Evolutionary conservation across 2,329 filamentous ascomycete genomes (phyloP), one percentile per base, ranked within the genome.

Genomic region (Amauroascus verrucosus): DNA sequence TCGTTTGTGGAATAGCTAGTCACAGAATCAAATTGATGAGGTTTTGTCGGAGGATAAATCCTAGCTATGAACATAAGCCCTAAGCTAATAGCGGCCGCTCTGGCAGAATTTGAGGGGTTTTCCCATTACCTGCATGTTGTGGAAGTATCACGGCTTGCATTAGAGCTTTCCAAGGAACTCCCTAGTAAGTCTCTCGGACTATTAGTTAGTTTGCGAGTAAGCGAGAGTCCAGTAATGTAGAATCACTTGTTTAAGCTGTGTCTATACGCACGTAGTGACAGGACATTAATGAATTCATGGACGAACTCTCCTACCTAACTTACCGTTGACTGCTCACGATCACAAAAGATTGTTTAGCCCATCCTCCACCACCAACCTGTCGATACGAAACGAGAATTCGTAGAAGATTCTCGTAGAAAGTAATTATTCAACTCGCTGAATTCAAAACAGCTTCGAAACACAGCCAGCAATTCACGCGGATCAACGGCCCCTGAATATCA

Each of bases 361-460:
- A n/a, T n/a, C n/a, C n/a, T n/a, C n/a, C n/a, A 14, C n/a, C 35
- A 38, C 14, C 35, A 18, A 38, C 14, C 18, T 18, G 20, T 41
- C 38, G 11, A 24, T 41, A 32, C 43, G 30, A 35, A 48, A 48
- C 30, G 18, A 48, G 4, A 46, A 46, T 22, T 14, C n/a, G n/a
- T n/a, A 20, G 24, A 9, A 6, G 37, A 37, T 37, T 18, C 30
- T 47, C 44, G 28, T 18, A 35, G 24, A 48, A 35, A 48, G 45
- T 16, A 33, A 14, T 47, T 22, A 16, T 22, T 45, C 6, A 28
- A 16, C 24, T 11, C 2, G 11, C 24, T 30, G 41, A 48, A 48
- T 28, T 16, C 46, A 48, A 37, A 38, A 48, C 46, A 38, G 32
- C 46, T 48, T 48, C 46, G 46, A 48, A 48, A 48, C 46, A 48